A percentile compares a stretch with the other conserved stretches of the same genome.
These are phyloP conservation scores for Cutaneotrichosporon daszewskae DNA, from an alignment of 1,284 basidiomycete genomes.

Conservation along the genomic window DNA sequence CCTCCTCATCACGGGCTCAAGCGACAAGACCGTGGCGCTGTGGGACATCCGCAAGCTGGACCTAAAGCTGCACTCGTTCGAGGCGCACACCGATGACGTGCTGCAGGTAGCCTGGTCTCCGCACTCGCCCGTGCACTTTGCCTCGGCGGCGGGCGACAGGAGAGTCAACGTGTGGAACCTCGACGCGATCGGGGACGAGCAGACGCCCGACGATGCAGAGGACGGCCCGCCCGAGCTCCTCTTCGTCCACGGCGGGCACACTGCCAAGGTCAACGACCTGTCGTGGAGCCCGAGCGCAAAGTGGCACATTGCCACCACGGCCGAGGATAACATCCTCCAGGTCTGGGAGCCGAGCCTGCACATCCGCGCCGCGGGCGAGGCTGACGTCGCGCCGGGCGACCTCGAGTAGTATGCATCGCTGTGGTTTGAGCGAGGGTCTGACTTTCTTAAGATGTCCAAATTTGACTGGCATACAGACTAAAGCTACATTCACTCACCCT, in stretches of 20 bases:
- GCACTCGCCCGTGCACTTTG: conserved; percentile 82
- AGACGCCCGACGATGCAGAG: conserved; percentile 95
- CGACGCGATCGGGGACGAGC: conserved; percentile 85
- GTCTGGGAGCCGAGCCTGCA: conserved; percentile 49
- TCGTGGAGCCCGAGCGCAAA: conserved; percentile 46
- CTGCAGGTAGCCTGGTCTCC: conserved; percentile 94
- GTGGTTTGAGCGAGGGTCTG: too few species aligned
- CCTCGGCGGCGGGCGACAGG: conserved; percentile 85
- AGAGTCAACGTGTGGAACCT: conserved; percentile 96
- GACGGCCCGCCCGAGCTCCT: conserved; percentile 89
- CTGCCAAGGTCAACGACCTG: conserved; percentile 47
- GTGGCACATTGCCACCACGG: conserved; percentile 49
- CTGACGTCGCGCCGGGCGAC: conserved; percentile 42
- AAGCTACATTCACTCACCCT: too few species aligned
- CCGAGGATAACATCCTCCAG: conserved; percentile 53
- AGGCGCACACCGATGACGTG: conserved; percentile 91
- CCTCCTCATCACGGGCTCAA: conserved; percentile 87
- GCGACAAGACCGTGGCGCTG: conserved; percentile 87
- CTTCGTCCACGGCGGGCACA: conserved; percentile 79
- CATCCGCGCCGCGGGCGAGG: conserved; percentile 47
- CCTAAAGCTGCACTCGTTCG: conserved; percentile 83
- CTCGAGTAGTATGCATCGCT: too few species aligned
- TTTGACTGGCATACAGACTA: too few species aligned
- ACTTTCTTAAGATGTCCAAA: too few species aligned
- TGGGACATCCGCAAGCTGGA: conserved; percentile 81